phyloP scores from a whole-genome alignment of 306 rosid genomes.

The Prunus davidiana region DNA sequence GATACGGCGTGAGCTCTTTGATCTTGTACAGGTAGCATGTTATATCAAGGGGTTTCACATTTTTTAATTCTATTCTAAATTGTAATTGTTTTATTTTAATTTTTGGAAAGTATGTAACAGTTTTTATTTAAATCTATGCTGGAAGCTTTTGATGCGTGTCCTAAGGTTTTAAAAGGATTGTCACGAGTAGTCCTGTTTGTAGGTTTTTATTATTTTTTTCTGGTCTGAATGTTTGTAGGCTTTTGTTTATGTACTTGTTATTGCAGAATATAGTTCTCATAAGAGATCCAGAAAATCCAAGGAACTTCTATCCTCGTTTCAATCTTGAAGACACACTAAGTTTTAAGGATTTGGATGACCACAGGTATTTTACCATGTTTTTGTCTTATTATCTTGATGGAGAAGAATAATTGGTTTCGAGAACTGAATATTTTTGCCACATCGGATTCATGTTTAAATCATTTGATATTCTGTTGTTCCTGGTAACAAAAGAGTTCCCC shows the following conservation, averaged over 20 bases:
- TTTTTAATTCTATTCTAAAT: no score
- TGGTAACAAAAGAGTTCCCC: not conserved
- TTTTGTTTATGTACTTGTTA: conserved; percentile 25
- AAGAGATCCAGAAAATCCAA: conserved; percentile 78
- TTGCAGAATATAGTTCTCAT: conserved; percentile 88
- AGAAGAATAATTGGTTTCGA: not conserved
- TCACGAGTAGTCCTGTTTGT: conserved; percentile 13
- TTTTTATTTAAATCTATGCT: not conserved
- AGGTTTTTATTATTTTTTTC: not conserved
- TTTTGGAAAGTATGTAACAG: no score
- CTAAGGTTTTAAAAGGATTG: not conserved
- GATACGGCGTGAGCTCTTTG: conserved; percentile 61
- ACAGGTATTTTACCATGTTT: conserved; percentile 43
- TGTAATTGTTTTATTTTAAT: no score
- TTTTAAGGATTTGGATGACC: conserved; percentile 84
- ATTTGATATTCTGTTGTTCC: not conserved
- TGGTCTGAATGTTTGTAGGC: no score
- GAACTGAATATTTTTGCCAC: no score
- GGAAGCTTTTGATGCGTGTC: not conserved
- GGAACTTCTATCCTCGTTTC: conserved; percentile 88
- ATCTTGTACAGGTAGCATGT: conserved; percentile 66
- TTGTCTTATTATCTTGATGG: not conserved
- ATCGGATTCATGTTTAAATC: not conserved
- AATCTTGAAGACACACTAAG: conserved; percentile 86
- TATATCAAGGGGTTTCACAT: not conserved